These are phyloP conservation scores for Ramicandelaber brevisporus DNA, from an alignment of 192 early-diverging fungal species.

Conservation along the genomic window DNA sequence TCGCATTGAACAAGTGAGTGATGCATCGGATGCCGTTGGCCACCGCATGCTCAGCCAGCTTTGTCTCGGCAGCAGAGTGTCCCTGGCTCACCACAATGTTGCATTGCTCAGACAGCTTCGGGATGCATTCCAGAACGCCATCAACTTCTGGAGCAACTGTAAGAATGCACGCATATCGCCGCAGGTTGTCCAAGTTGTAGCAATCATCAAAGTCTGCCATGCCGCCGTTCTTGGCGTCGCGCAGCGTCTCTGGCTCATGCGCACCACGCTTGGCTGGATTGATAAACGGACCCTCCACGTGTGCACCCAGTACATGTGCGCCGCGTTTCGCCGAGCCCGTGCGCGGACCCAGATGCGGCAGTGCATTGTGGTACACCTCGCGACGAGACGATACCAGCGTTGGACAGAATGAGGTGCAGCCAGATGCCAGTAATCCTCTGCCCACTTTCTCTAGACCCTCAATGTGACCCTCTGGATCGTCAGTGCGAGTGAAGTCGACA, in stretches of 20 bases:
- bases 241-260: conserved; percentile 26
- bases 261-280: conserved; percentile 36
- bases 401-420: conserved; percentile 47
- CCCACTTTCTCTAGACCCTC: conserved; percentile 28
- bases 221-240: conserved; percentile 22
- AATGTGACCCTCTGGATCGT: no score
- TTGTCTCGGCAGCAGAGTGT: conserved; percentile 24
- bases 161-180: conserved; percentile 21
- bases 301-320: conserved; percentile 25
- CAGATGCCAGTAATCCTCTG: conserved; percentile 33
- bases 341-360: conserved; percentile 19
- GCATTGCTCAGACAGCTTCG: conserved; percentile 24
- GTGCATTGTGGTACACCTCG: conserved; percentile 29
- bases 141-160: conserved; percentile 48
- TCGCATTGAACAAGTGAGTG: conserved; percentile 56
- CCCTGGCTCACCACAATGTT: conserved; percentile 27
- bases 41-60: conserved; percentile 23
- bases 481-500: conserved; percentile 22
- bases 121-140: conserved; percentile 29
- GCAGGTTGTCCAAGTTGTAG: conserved; percentile 24
- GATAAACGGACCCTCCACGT: conserved; percentile 35
- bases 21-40: conserved; percentile 30
- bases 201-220: conserved; percentile 27
- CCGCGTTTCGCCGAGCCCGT: conserved; percentile 25
- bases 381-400: conserved; percentile 36